Evolutionary conservation across 148 eudicot species (phyloP), one percentile per base, ranked within the genome.

Genomic region (Mesembryanthemum crystallinum): DNA sequence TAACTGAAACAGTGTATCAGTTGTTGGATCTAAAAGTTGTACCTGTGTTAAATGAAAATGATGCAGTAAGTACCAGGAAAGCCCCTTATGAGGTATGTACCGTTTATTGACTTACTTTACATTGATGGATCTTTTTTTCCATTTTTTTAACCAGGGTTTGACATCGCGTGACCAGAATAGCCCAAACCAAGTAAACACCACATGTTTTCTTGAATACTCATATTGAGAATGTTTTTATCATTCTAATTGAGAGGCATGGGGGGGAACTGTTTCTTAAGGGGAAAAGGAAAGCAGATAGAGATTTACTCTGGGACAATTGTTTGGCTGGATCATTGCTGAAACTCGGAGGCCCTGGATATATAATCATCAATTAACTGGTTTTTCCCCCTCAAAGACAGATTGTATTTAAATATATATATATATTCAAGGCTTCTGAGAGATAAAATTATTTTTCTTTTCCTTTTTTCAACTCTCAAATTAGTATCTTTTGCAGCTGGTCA

Each of bases 21-120:
- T 78, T 95, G 76, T 69, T 92, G 43, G 80, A 80, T 76, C 82
- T 85, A 57, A 95, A 88, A 60, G 96, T 90, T 67, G 76, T 95
- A 75, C 98, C 98, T 37, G 82, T 95, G 51, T 85, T 95, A 68
- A 95, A 95, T 80, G 98, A 95, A 84, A 95, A 95, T 82, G 98
- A 95, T 86, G 97, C 97, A 60, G 86, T 95, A 76, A 95, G 98
- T 85, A 95, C 98, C 79, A 87, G 98, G 80, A 90, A 32, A 86
- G 98, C 97, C 81, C 98, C 98, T 67, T 95, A 95, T 81, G 92
- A 90, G 98, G 98, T 92, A 86, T 72, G 73, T 73, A 42, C 72
- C 67, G 59, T 76, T 80, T 71, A 7, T 58, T 63, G 39, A 62
- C 72, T 62, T 24, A 39, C 32, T 72, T 65, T 70, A 60, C 71